Evolutionary conservation across 495 filamentous ascomycete species (phyloP), one percentile per base, ranked within the genome.

Genomic region (Podospora pseudocomata): DNA sequence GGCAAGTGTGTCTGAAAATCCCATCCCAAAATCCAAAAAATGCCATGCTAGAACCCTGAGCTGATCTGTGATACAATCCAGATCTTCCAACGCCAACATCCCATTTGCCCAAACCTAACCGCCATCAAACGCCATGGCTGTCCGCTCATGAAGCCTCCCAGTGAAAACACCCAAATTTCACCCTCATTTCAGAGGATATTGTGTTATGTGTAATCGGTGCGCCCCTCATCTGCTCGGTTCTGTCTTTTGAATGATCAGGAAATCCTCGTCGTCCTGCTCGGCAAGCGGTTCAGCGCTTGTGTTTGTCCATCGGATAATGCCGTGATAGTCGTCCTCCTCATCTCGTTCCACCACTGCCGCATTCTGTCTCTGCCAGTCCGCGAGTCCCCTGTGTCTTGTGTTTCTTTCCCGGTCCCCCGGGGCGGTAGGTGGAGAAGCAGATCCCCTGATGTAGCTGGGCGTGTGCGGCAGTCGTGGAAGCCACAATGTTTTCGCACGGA

Each of bases 401-500:
- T 53, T 32, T 20, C 55, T 1, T 26, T 13, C 61, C 18, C 61
- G 39, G 13, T 49, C 39, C 15, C 39, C 39, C 9, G 39, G 39
- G 15, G 13, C 39, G 39, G 39, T 49, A 16, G 39, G 39, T 49
- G 39, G 39, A 16, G 39, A 49, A 16, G 39, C 9, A 18, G 13
- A 11, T 30, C 28, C 6, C 16, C n/a, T 3, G 54, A 64, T 5
- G 44, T n/a, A 63, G 49, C 59, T 56, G 9, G 60, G 64, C 28
- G 34, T 32, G 26, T 26, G 49, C 28, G 62, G 49, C 39, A 13
- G 39, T 66, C 65, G 56, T 60, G 26, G 65, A 66, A 72, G 26
- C 65, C 71, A 26, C 39, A 64, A 20, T 44, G 69, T 60, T 60
- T 67, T 72, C 20, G 18, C 66, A 16, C 63, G 39, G 49, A 72